A percentile compares a stretch with the other conserved stretches of the same genome.
phyloP scores from a whole-genome alignment of 345 rosid species.

The Camelina neglecta region DNA sequence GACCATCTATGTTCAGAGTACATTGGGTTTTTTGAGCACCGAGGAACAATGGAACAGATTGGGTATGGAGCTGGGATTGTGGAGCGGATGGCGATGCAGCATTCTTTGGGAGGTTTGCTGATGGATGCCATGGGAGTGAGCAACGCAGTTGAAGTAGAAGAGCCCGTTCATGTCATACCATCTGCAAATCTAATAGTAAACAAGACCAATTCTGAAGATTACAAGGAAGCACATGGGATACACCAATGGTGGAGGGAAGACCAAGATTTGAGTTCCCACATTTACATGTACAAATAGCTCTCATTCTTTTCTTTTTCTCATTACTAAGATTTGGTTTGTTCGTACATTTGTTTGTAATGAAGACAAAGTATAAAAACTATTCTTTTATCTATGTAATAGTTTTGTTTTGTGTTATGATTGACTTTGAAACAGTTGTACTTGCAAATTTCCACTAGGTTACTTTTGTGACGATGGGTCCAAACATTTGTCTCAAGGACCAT shows the following conservation, averaged over 20 bases:
- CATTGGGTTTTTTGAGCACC: conserved; percentile 82
- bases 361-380: background rate
- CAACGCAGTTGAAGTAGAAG: conserved; percentile 54
- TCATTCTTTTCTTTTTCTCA: background rate
- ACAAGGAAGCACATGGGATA: conserved; percentile 81
- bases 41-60: conserved; percentile 81
- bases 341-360: background rate
- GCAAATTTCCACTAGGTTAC: too few relatives aligned
- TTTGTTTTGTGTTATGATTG: background rate
- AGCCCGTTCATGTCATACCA: conserved; percentile 79
- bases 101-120: conserved; percentile 69
- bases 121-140: conserved; percentile 66
- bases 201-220: conserved; percentile 50
- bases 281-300: conserved; percentile 51
- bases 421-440: too few relatives aligned
- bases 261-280: conserved; percentile 54
- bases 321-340: conserved; percentile 5
- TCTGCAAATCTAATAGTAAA: conserved; percentile 71
- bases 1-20: conserved; percentile 85
- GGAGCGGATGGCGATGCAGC: conserved; percentile 72
- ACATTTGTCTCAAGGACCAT: too few relatives aligned
- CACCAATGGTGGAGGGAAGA: conserved; percentile 96
- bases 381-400: background rate
- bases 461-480: too few relatives aligned
- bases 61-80: conserved; percentile 75